Base-by-base conservation (phyloP, 1,284 basidiomycete genomes). In the Microbotryum silenes-acaulis region DNA sequence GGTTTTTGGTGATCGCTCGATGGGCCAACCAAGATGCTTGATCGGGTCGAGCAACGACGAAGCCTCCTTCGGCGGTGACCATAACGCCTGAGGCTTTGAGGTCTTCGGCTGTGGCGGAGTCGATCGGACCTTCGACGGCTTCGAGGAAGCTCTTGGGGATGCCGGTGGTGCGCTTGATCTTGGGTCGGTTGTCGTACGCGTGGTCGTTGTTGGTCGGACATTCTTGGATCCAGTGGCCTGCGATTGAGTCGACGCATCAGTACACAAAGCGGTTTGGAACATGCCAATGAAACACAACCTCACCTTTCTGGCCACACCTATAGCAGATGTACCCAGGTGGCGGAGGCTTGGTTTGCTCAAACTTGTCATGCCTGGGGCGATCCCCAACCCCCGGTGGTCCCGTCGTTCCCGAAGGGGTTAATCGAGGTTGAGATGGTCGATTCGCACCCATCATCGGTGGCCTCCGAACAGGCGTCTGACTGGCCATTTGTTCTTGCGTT, bases 181-280 rank as follows among this genome's bases (percentile, higher is more conserved):
- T 86, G 57, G 94, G 94, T 63, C 89, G 81, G 72, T 97, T 89
- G 76, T 96, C 91, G 69, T 86, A 96, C 44, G 93, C 90, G 45
- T 89, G 87, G 75, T 98, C 91, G 70, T 89, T 91, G 74, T 97
- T 97, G 4, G 91, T 96, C 0, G 96, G 96, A 74, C 96, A 99
- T 69, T 96, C 91, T 75, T 99, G 94, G 69, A 99, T 99, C 96
- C 96, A 98, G 74, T 99, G 96, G 33, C 92, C 91, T 93, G 3
- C n/a, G 2, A 56, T 54, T 44, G 62, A 55, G 44, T 60, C 53
- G 16, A 60, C 33, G 64, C 53, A 23, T 33, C 49, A n/a, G 54
- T 58, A 55, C 20, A 51, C 27, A 54, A 60, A 42, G 2, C 16
- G 3, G 4, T 42, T 57, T 57, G 55, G 45, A 51, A 29, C 29